phyloP scores from a whole-genome alignment of 2,329 filamentous ascomycete genomes.

The Colletotrichum horii region DNA sequence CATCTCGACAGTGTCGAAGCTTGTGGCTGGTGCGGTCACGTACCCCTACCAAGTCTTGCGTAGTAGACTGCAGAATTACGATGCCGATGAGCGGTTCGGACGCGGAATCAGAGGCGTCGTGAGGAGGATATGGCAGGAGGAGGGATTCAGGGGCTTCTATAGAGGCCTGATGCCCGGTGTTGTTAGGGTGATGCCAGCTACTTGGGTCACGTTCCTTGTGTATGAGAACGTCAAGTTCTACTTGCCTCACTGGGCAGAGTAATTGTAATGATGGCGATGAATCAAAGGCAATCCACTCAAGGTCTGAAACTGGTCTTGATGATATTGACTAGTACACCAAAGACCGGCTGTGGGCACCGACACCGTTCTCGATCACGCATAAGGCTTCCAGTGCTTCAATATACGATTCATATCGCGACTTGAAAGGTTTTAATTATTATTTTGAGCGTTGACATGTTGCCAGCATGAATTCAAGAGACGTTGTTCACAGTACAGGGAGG shows the following conservation, averaged over 20 bases:
- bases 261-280: background rate
- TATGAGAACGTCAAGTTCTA: slow-evolving; percentile 92
- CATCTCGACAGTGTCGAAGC: slow-evolving; percentile 81
- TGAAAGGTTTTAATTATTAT: too few relatives aligned
- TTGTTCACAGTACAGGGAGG: too few relatives aligned
- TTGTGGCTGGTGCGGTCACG: slow-evolving; percentile 86
- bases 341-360: rapidly evolving
- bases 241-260: slow-evolving; percentile 48
- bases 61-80: slow-evolving; percentile 86
- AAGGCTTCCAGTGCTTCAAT: background rate
- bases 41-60: slow-evolving; percentile 96
- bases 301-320: background rate
- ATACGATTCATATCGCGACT: too few relatives aligned
- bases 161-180: slow-evolving; percentile 88
- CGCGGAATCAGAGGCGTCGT: slow-evolving; percentile 74
- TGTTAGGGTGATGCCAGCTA: slow-evolving; percentile 90
- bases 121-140: slow-evolving; percentile 75
- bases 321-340: background rate
- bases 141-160: slow-evolving; percentile 87
- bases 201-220: slow-evolving; percentile 95
- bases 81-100: slow-evolving; percentile 77
- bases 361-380: background rate
- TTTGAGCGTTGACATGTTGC: too few relatives aligned
- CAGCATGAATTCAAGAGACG: too few relatives aligned
- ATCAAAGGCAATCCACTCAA: background rate